A percentile compares a stretch with the other conserved stretches of the same genome.
These are phyloP conservation scores for Thyridium curvatum DNA, from an alignment of 2,329 filamentous ascomycete species.

Conservation along the genomic window DNA sequence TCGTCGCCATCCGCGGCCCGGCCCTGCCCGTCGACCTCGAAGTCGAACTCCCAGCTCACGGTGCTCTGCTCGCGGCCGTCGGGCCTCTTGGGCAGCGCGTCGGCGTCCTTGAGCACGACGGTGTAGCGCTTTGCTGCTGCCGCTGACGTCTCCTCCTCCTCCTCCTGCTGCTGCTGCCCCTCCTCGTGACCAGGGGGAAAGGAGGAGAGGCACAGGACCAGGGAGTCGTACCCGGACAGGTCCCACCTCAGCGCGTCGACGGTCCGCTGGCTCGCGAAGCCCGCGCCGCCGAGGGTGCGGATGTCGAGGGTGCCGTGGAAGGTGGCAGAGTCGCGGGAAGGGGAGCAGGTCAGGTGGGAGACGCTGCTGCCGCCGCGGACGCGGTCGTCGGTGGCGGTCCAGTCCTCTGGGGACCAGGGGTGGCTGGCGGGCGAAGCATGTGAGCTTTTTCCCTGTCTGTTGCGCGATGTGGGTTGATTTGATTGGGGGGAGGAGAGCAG, in stretches of 20 bases:
- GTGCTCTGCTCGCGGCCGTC: slow-evolving; percentile 67
- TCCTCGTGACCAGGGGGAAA: too few species aligned
- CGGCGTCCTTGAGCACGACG: slow-evolving; percentile 65
- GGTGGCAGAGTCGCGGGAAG: slow-evolving; percentile 33
- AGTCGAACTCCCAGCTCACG: slow-evolving; percentile 70
- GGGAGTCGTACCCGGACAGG: slow-evolving; percentile 30
- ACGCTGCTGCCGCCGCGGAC: slow-evolving; percentile 68
- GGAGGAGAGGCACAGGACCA: slow-evolving; percentile 55
- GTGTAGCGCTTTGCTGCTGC: slow-evolving; percentile 67
- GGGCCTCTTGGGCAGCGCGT: slow-evolving; percentile 44
- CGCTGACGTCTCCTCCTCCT: slow-evolving; percentile 53
- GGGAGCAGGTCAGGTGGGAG: slow-evolving; percentile 37
- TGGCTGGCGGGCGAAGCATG: too few species aligned
- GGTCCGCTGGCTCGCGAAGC: slow-evolving; percentile 75
- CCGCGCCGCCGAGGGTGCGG: slow-evolving; percentile 68
- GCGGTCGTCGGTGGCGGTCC: slow-evolving; percentile 67
- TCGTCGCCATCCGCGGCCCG: slow-evolving; percentile 15
- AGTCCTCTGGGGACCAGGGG: slow-evolving; percentile 22
- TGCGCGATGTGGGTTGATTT: too few species aligned
- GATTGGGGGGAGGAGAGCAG: too few species aligned
- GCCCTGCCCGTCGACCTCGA: slow-evolving; percentile 24
- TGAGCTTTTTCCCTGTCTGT: too few species aligned
- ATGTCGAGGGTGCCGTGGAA: slow-evolving; percentile 71
- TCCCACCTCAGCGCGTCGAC: slow-evolving; percentile 18
- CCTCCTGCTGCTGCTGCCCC: background rate